Evolutionary conservation across 2,329 filamentous ascomycete species (phyloP).

Genomic region (Claviceps fusiformis): DNA sequence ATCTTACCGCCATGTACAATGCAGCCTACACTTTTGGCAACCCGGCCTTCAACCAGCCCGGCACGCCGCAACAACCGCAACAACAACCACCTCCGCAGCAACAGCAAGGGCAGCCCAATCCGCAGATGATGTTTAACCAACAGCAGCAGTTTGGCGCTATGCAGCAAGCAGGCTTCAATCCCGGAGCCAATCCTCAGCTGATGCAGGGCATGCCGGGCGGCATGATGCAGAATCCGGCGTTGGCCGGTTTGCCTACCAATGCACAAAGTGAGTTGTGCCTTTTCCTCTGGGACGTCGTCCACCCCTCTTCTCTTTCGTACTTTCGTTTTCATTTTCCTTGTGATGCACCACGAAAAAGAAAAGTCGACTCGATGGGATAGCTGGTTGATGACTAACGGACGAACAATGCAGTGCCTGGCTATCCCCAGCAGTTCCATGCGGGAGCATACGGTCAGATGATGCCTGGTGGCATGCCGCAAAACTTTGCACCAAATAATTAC

Average conservation of each 20-base stretch:
- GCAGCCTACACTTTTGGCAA: constrained; percentile 41
- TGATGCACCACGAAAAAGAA: no score
- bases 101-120: constrained; percentile 29
- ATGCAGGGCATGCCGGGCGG: constrained; percentile 40
- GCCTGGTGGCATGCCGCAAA: constrained; percentile 35
- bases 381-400: constrained; percentile 6
- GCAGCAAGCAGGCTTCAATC: constrained; percentile 37
- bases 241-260: constrained; percentile 46
- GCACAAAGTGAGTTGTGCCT: constrained; percentile 39
- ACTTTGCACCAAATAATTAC: constrained; percentile 30
- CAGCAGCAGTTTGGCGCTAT: constrained; percentile 42
- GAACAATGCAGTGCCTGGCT: constrained; percentile 36
- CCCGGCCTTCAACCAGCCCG: constrained; percentile 30
- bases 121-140: constrained; percentile 46
- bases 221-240: constrained; percentile 50
- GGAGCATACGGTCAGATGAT: constrained; percentile 42
- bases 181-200: constrained; percentile 40
- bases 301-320: not conserved
- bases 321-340: not conserved
- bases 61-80: constrained; percentile 20
- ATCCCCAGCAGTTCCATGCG: constrained; percentile 43
- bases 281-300: not conserved
- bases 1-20: constrained; percentile 34
- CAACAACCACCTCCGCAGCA: constrained; percentile 23
- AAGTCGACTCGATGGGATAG: no score